phyloP scores from a whole-genome alignment of 495 filamentous ascomycete species.

The Hypomontagnella monticulosa region DNA sequence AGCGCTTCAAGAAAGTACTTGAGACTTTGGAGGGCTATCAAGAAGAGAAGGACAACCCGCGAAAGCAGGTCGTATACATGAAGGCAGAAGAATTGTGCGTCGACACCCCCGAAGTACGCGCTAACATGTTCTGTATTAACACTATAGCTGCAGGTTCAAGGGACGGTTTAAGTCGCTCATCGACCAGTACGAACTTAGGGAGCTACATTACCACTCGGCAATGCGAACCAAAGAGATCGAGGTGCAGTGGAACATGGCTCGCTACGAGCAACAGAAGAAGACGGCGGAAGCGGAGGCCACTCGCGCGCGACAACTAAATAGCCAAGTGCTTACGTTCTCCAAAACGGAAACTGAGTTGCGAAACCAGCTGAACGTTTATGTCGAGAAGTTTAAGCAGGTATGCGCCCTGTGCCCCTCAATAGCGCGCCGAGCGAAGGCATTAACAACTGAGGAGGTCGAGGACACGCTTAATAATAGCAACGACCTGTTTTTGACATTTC shows the following conservation, averaged over 20 bases:
- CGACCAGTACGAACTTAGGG: slow-evolving; percentile 94
- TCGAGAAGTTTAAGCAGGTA: slow-evolving; percentile 99
- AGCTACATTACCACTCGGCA: slow-evolving; percentile 87
- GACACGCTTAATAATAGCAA: slow-evolving; percentile 99
- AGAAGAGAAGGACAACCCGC: slow-evolving; percentile 78
- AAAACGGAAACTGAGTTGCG: slow-evolving; percentile 94
- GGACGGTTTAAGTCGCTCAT: slow-evolving; percentile 91
- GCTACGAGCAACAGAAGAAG: slow-evolving; percentile 89
- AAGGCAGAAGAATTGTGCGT: slow-evolving; percentile 88
- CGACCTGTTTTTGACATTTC: slow-evolving; percentile 96
- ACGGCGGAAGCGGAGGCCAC: slow-evolving; percentile 79
- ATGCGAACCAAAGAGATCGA: slow-evolving; percentile 96
- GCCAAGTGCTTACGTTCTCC: slow-evolving; percentile 93
- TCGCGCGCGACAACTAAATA: slow-evolving; percentile 82
- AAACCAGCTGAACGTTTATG: slow-evolving; percentile 97
- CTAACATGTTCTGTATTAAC: slow-evolving; percentile 38
- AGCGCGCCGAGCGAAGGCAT: slow-evolving; percentile 41
- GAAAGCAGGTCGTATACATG: slow-evolving; percentile 76
- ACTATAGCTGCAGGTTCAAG: slow-evolving; percentile 70
- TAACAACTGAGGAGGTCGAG: slow-evolving; percentile 77
- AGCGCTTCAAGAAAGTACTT: slow-evolving; percentile 69
- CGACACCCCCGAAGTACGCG: not conserved
- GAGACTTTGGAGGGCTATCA: slow-evolving; percentile 80
- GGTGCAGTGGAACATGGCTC: slow-evolving; percentile 86
- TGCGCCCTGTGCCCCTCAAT: slow-evolving; percentile 48